phyloP scores from a whole-genome alignment of 768 basidiomycete genomes.

The Naganishia vishniacii region DNA sequence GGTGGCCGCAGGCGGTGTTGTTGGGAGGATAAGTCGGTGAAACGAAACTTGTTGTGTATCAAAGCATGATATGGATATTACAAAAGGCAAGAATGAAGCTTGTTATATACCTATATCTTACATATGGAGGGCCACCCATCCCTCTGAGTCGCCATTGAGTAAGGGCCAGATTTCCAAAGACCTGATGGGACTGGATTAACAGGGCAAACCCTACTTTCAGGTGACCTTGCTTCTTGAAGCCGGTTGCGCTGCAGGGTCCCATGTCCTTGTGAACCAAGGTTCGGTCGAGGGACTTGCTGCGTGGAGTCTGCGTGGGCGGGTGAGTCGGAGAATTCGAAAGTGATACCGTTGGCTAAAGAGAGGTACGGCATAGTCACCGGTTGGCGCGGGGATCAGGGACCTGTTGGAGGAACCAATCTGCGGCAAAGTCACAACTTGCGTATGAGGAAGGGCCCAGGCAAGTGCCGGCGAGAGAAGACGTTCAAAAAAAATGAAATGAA shows the following conservation, averaged over 20 bases:
- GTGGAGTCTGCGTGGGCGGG: too few relatives aligned
- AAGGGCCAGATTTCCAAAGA: background rate
- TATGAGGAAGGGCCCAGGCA: too few relatives aligned
- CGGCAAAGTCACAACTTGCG: too few relatives aligned
- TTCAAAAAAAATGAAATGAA: too few relatives aligned
- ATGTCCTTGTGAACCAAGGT: too few relatives aligned
- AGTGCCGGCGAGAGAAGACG: too few relatives aligned
- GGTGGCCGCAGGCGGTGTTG: slow-evolving; percentile 12
- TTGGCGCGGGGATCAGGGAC: too few relatives aligned
- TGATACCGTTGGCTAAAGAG: too few relatives aligned
- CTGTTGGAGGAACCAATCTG: too few relatives aligned
- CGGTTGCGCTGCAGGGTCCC: background rate
- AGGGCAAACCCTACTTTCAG: background rate
- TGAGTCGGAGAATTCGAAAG: too few relatives aligned
- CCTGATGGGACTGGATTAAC: background rate
- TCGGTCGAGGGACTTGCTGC: too few relatives aligned
- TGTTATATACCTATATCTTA: background rate
- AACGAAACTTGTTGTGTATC: slow-evolving; percentile 8
- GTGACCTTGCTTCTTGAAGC: background rate
- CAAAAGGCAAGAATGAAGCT: background rate
- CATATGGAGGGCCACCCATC: background rate
- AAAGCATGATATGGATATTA: background rate
- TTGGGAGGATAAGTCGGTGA: slow-evolving; percentile 11
- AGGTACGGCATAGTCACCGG: too few relatives aligned
- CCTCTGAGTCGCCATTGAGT: background rate